These are phyloP conservation scores for Dryas octopetala DNA, from an alignment of 306 rosid species.

Conservation along the genomic window DNA sequence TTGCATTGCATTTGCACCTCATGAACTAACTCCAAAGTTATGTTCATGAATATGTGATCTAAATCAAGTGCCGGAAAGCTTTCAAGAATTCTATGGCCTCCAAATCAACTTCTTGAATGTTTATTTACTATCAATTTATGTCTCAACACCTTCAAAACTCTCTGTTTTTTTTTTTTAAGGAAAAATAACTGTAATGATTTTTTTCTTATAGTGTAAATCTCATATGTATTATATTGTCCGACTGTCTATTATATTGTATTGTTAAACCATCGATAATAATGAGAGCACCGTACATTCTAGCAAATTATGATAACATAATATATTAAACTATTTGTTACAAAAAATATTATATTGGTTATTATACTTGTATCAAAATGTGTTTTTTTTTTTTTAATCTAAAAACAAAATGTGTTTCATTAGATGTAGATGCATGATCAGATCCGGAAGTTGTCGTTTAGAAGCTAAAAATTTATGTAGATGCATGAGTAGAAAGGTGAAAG, in stretches of 20 bases:
- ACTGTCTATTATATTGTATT: too few species aligned
- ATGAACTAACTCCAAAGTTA: background rate
- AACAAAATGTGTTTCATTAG: background rate
- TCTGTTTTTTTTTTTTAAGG: background rate
- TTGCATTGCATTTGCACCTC: constrained; percentile 6
- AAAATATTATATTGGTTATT: too few species aligned
- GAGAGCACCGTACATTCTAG: too few species aligned
- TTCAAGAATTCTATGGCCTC: background rate
- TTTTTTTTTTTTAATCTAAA: background rate
- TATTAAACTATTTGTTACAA: too few species aligned
- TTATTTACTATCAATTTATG: too few species aligned
- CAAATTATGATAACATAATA: too few species aligned
- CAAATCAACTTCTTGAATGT: background rate
- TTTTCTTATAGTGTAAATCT: too few species aligned
- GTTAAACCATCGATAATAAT: too few species aligned
- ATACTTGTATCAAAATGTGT: too few species aligned
- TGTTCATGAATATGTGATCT: background rate
- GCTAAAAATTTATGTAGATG: background rate
- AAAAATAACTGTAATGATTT: too few species aligned
- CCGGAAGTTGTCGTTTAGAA: constrained; percentile 9
- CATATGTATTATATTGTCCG: too few species aligned
- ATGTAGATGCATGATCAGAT: background rate
- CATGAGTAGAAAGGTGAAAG: constrained; percentile 1
- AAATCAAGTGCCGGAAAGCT: background rate
- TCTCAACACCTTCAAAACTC: too few species aligned